Evolutionary conservation across 2,329 filamentous ascomycete species (phyloP).

Genomic region (Rutstroemia sp.): DNA sequence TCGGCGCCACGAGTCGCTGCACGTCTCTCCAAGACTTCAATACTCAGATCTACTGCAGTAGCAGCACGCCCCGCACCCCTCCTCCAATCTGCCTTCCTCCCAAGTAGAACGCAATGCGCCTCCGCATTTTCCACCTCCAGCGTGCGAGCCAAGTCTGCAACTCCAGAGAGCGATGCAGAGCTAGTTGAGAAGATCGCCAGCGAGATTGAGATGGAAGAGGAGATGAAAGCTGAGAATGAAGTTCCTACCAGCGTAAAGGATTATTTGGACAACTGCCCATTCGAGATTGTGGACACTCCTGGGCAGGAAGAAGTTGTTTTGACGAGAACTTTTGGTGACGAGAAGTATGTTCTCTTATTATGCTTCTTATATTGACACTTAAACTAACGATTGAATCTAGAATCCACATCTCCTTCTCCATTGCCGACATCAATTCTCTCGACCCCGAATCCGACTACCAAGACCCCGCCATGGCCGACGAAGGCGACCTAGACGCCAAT

Average conservation of each 20-base stretch:
- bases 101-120: conserved; percentile 22
- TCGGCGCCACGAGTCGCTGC: conserved; percentile 57
- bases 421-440: conserved; percentile 69
- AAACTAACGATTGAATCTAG: conserved; percentile 32
- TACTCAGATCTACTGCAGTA: conserved; percentile 37
- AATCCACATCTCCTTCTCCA: conserved; percentile 77
- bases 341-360: conserved; percentile 58
- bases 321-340: conserved; percentile 74
- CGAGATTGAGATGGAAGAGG: conserved; percentile 77
- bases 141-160: conserved; percentile 31
- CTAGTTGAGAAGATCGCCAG: conserved; percentile 78
- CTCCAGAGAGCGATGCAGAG: conserved; percentile 60
- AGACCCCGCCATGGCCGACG: conserved; percentile 48
- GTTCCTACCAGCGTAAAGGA: conserved; percentile 74
- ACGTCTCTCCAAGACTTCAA: conserved; percentile 46
- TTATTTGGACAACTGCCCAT: conserved; percentile 79
- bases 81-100: conserved; percentile 25
- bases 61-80: conserved; percentile 14
- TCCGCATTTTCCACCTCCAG: conserved; percentile 34
- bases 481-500: conserved; percentile 34
- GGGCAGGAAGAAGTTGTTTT: conserved; percentile 86
- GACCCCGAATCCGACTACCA: conserved; percentile 52
- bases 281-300: conserved; percentile 71
- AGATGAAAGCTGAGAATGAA: conserved; percentile 64
- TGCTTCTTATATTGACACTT: conserved; percentile 18